Conservation (phyloP, 164 flowering plant genomes). For the Berberis thunbergii region DNA sequence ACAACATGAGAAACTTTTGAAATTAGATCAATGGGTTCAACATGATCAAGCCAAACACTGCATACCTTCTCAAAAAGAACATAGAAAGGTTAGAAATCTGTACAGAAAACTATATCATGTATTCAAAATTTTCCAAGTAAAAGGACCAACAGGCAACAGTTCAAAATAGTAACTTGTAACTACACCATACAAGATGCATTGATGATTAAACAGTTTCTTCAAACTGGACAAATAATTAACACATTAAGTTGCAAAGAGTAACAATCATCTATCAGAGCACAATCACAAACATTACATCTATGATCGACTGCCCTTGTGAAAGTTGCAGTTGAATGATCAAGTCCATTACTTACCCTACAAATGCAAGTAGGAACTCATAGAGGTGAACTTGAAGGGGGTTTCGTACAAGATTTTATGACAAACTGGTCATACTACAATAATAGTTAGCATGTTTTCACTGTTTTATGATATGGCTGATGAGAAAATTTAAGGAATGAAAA, state of each 20-base stretch:
- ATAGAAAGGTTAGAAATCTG: background rate
- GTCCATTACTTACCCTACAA: too few species aligned
- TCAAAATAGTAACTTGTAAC: background rate
- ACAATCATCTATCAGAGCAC: too few species aligned
- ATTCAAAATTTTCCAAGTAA: background rate
- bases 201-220: background rate
- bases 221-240: too few species aligned
- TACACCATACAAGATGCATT: background rate
- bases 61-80: conserved; percentile 40
- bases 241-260: too few species aligned
- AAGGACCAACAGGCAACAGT: background rate
- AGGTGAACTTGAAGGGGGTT: too few species aligned
- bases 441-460: background rate
- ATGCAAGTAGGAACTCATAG: too few species aligned
- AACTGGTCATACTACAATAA: too few species aligned
- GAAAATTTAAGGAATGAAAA: too few species aligned
- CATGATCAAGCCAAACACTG: conserved; percentile 58
- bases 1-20: conserved; percentile 49
- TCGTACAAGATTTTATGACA: too few species aligned
- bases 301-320: too few species aligned
- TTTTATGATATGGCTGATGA: background rate
- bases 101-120: background rate
- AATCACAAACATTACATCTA: too few species aligned
- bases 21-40: conserved; percentile 47
- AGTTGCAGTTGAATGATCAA: too few species aligned